Conservation (phyloP, 257 asterid genomes). For the Solanum etuberosum region DNA sequence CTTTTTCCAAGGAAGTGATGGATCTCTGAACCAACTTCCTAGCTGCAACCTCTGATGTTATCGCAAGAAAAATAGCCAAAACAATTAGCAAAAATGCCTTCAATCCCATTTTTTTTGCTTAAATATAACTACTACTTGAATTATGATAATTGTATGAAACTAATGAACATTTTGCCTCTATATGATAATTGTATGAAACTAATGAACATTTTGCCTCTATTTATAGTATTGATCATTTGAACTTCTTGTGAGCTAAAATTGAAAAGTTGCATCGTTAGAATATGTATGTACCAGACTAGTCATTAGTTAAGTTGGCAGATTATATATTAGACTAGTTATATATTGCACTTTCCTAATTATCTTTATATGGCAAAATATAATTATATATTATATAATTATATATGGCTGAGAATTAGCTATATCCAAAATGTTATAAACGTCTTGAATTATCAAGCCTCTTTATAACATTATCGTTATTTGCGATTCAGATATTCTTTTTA, state of each 20-base stretch:
- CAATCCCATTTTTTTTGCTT: neutral
- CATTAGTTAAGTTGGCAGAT: neutral
- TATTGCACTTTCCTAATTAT: neutral
- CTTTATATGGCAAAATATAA: neutral
- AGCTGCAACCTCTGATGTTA: constrained; percentile 4
- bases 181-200: neutral
- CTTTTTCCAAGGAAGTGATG: neutral
- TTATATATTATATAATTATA: neutral
- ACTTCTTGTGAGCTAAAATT: neutral
- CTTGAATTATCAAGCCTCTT: neutral
- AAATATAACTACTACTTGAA: neutral
- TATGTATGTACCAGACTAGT: neutral
- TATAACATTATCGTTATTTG: neutral
- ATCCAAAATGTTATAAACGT: neutral
- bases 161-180: neutral
- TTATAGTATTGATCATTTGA: neutral
- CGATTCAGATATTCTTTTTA: neutral
- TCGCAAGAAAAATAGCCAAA: neutral
- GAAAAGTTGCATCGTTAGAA: neutral
- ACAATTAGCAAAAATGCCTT: neutral
- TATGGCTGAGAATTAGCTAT: no score
- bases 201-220: neutral
- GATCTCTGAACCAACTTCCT: constrained; percentile 1
- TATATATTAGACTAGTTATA: neutral
- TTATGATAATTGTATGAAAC: neutral